A percentile compares a stretch with the other conserved stretches of the same genome.
Evolutionary conservation across 306 rosid species (phyloP).

Genomic region (Cyamopsis tetragonoloba): DNA sequence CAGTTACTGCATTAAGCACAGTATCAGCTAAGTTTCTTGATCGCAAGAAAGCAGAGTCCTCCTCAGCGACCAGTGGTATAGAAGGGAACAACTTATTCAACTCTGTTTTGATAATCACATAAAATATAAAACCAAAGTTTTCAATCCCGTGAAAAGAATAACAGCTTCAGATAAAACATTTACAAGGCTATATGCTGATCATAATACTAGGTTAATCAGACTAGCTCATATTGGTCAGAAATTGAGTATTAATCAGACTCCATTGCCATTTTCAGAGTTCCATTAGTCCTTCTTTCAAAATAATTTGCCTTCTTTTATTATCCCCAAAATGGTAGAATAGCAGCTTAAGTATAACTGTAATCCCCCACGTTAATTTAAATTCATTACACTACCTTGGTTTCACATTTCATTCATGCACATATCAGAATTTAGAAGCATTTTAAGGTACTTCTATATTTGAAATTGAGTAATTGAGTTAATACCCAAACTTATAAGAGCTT

Average conservation of each 20-base stretch:
- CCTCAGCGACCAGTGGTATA: conserved; percentile 93
- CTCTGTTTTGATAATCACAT: conserved; percentile 49
- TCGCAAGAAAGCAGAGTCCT: conserved; percentile 73
- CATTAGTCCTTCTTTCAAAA: background rate
- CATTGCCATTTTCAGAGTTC: background rate
- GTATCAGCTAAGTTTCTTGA: conserved; percentile 55
- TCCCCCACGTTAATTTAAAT: background rate
- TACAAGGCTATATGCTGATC: background rate
- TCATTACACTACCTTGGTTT: background rate
- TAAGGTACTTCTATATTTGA: background rate
- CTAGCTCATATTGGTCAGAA: background rate
- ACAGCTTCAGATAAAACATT: background rate
- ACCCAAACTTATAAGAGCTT: conserved; percentile 96
- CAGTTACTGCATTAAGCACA: conserved; percentile 51
- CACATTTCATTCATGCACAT: background rate
- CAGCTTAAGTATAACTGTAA: background rate
- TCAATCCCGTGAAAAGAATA: conserved; percentile 12
- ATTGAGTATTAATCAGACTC: background rate
- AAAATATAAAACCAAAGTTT: conserved; percentile 16
- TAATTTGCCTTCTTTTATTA: background rate
- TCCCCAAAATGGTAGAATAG: background rate
- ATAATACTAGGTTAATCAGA: background rate
- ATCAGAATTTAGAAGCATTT: background rate
- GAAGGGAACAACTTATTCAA: conserved; percentile 71
- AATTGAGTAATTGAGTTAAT: conserved; percentile 15